A percentile compares a stretch with the other conserved stretches of the same genome.
phyloP scores from a whole-genome alignment of 805 yeast species.

The Candida wancherniae region DNA sequence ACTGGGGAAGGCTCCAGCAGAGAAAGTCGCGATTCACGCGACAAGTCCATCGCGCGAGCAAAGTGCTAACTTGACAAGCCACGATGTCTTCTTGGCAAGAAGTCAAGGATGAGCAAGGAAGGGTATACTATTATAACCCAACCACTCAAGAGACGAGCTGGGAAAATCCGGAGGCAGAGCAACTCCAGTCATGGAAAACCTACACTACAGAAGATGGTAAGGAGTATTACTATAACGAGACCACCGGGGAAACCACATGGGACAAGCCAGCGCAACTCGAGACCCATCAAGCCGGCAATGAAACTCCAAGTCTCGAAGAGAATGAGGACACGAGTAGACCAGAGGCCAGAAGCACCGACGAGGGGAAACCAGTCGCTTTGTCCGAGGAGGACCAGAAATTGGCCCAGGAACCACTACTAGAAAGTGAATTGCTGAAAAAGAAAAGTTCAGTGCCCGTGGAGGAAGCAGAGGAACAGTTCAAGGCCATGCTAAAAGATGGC shows the following conservation, averaged over 20 bases:
- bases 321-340: conserved; percentile 1
- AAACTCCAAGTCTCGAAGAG: neutral
- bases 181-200: conserved; percentile 33
- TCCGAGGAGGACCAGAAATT: conserved; percentile 19
- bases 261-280: conserved; percentile 56
- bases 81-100: conserved; percentile 52
- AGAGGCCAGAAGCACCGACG: too few relatives aligned
- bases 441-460: conserved; percentile 22
- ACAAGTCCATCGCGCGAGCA: too few relatives aligned
- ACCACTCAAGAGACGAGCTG: conserved; percentile 69
- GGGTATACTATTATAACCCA: conserved; percentile 65
- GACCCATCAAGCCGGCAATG: too few relatives aligned
- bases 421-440: conserved; percentile 23
- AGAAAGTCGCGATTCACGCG: too few relatives aligned
- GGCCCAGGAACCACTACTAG: conserved; percentile 17
- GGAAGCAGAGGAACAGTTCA: conserved; percentile 44
- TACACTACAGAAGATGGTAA: conserved; percentile 51
- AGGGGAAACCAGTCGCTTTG: conserved; percentile 1
- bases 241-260: conserved; percentile 73
- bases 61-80: too few relatives aligned
- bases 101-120: conserved; percentile 58
- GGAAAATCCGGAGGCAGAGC: conserved; percentile 63
- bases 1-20: too few relatives aligned
- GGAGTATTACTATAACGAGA: conserved; percentile 63
- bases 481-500: conserved; percentile 47